Base-by-base conservation (phyloP, 2,329 filamentous ascomycete genomes). In the Escovopsis sp. region DNA sequence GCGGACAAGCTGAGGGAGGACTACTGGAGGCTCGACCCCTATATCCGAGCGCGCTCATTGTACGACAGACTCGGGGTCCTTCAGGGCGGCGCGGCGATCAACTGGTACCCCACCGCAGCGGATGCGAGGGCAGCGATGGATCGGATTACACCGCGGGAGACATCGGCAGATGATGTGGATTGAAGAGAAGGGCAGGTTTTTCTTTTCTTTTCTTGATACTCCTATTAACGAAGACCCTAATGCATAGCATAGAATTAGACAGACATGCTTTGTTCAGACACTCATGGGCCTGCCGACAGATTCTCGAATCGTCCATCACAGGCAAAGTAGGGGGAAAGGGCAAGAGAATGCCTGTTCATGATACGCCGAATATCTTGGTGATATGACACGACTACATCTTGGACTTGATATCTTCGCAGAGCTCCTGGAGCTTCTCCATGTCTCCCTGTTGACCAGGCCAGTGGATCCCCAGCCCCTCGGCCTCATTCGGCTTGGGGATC, bases 21-120 rank as follows among this genome's bases (percentile, higher is more conserved):
- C 46, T 98, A 96, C 61, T 98, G 90, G 88, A 67, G 69, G 27
- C 57, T 94, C 35, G 90, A 98, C 58, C 85, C 85, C 0, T 93
- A 88, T 54, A 54, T 96, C 21, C 68, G 90, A 27, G 84, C 87
- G 11, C 70, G 79, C 48, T 81, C 77, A n/a, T 58, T 84, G 41
- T 94, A 94, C 48, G 90, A 98, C 55, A 72, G 90, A 40, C 69
- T 68, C 11, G 83, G 86, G 1, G 62, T 90, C 40, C 66, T 96
- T 31, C 61, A 71, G 40, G 58, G 65, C 1, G 74, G 65, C 10
- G 87, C 86, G 1, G 68, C 68, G 49, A 58, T 88, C 30, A 62
- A 82, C 8, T 40, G 39, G 39, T 40, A 40, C 21, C 30, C 31
- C 17, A 14, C 29, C n/a, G 18, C 21, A 19, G 19, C 31, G n/a